phyloP scores from a whole-genome alignment of 2,329 filamentous ascomycete genomes.

The Penicillium sp. region DNA sequence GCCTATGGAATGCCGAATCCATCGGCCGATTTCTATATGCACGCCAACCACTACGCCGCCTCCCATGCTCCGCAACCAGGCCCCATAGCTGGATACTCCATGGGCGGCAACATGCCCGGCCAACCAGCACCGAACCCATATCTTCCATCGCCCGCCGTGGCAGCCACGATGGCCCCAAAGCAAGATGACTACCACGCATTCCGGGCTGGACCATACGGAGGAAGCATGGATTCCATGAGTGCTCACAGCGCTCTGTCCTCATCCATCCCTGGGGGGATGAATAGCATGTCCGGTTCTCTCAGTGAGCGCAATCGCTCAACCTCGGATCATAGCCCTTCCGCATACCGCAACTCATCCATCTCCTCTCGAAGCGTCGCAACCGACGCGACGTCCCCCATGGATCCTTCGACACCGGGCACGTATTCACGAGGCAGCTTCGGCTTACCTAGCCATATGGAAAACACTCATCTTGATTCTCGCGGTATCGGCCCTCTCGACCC shows the following conservation, averaged over 20 bases:
- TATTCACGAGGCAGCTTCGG: conserved; percentile 43
- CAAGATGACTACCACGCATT: conserved; percentile 40
- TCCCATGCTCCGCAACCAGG: conserved; percentile 37
- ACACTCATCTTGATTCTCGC: conserved; percentile 32
- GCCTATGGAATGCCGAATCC: conserved; percentile 37
- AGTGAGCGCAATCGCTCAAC: conserved; percentile 39
- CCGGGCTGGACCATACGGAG: conserved; percentile 34
- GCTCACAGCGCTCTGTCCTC: conserved; percentile 31
- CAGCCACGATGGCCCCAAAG: conserved; percentile 34
- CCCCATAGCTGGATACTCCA: conserved; percentile 36
- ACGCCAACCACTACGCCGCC: conserved; percentile 32
- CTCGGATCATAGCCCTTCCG: conserved; percentile 36
- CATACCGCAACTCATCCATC: conserved; percentile 43
- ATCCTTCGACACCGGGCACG: conserved; percentile 36
- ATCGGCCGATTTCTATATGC: conserved; percentile 40
- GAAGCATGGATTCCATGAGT: conserved; percentile 37
- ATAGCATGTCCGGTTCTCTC: conserved; percentile 31
- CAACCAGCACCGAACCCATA: conserved; percentile 41
- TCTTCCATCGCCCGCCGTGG: conserved; percentile 33
- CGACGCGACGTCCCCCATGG: conserved; percentile 41
- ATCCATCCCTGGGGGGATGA: conserved; percentile 35
- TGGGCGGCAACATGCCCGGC: conserved; percentile 32
- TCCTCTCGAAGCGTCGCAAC: conserved; percentile 40
- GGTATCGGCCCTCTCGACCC: conserved; percentile 34
- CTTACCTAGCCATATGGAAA: conserved; percentile 35